A percentile compares a stretch with the other conserved stretches of the same genome.
phyloP scores from a whole-genome alignment of 768 basidiomycete species.

The Lentinus brumalis region DNA sequence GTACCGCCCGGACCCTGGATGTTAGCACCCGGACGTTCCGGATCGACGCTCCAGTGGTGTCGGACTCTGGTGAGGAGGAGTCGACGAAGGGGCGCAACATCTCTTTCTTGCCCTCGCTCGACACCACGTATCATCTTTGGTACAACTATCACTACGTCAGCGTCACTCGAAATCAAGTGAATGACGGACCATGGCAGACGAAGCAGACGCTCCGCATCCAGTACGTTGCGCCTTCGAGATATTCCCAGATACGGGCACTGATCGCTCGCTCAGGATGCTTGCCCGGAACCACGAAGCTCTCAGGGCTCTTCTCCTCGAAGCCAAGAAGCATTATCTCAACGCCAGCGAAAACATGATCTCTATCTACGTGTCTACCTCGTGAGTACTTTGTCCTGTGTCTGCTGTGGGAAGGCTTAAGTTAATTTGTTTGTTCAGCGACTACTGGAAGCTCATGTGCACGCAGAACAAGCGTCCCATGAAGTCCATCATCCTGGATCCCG shows the following conservation, averaged over 20 bases:
- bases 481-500: conserved; percentile 75
- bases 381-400: conserved; percentile 8
- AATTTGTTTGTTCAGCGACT: conserved; percentile 24
- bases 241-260: not conserved
- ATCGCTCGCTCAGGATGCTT: conserved; percentile 44
- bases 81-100: conserved; percentile 14
- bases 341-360: conserved; percentile 55
- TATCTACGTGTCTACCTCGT: conserved; percentile 54
- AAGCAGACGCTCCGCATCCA: conserved; percentile 46
- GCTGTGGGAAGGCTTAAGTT: not conserved
- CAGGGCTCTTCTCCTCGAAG: conserved; percentile 55
- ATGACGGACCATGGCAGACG: conserved; percentile 37
- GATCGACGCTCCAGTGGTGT: not conserved
- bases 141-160: conserved; percentile 41
- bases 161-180: conserved; percentile 37
- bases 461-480: conserved; percentile 66
- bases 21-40: conserved; percentile 16
- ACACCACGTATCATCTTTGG: conserved; percentile 46
- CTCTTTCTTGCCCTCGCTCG: conserved; percentile 15
- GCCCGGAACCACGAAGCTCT: conserved; percentile 48
- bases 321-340: conserved; percentile 51
- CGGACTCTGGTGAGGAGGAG: not conserved
- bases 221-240: conserved; percentile 30
- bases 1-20: conserved; percentile 18
- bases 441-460: conserved; percentile 58